Base-by-base conservation (phyloP, 768 basidiomycete species). In the Macrolepiota fuliginosa region DNA sequence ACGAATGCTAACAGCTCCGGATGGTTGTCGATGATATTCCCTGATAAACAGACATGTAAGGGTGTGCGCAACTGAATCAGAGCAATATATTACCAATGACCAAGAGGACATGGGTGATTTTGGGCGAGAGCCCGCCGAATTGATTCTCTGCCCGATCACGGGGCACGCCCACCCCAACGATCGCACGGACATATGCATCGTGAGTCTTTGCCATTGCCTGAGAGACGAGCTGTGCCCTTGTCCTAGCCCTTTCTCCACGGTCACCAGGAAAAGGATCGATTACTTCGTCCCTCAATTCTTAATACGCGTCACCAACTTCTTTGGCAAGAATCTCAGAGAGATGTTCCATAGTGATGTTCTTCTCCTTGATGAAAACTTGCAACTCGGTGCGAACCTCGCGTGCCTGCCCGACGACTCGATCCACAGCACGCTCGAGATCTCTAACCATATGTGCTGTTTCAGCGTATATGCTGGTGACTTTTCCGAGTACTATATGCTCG, bases 1-100 rank as follows among this genome's bases (percentile, higher is more conserved):
- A 78, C 22, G 2, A 62, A 54, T 13, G 59, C 52, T 10, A 74
- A 40, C 1, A 77, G 60, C 12, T 58, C 45, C 6, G 77, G 76
- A 53, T 78, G 75, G 25, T 74, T 69, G 63, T 79, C 77, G 3
- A 65, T 65, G 17, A 79, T 61, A 39, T 79, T 74, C 7, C 77
- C 77, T 79, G 56, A 5, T 11, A 25, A 2, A 10, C 32, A n/a
- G 37, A 27, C 22, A 7, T 13, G 1, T n/a, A 35, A 25, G 39
- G 22, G 54, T 15, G 29, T 29, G 25, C 27, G 12, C n/a, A 10
- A 19, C 4, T 46, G 10, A 54, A n/a, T 7, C 19, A 13, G 25
- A 22, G 15, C 29, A 25, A 19, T n/a, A 9, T n/a, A 32, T 17
- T 35, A 64, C 65, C 65, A 6, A 51, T n/a, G 42, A 66, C 25